phyloP scores from a whole-genome alignment of 768 basidiomycete species.

The Termitomyces sp. region DNA sequence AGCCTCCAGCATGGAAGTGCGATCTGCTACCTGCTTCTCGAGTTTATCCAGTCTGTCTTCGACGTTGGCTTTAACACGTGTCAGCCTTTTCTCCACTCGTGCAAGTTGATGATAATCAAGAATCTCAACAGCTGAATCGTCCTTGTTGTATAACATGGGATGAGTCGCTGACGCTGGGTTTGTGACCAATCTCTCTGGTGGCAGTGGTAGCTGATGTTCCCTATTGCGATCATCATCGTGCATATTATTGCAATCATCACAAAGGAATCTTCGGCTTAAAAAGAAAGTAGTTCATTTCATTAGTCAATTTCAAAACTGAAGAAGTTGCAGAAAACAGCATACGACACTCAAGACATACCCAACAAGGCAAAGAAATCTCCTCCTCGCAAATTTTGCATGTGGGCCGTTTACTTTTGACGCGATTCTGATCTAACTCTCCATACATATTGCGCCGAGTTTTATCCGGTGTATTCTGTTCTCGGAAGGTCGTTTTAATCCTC shows the following conservation, averaged over 20 bases:
- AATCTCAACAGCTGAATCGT: background rate
- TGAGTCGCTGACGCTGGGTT: background rate
- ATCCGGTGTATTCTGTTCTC: background rate
- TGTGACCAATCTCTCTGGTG: background rate
- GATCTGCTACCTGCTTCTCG: background rate
- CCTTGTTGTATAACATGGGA: background rate
- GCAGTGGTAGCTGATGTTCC: too few relatives aligned
- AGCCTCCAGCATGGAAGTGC: too few relatives aligned
- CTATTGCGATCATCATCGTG: background rate
- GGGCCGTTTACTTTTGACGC: too few relatives aligned
- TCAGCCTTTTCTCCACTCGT: background rate
- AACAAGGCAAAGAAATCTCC: too few relatives aligned
- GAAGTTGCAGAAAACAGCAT: background rate
- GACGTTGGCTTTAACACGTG: background rate
- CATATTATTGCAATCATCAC: background rate
- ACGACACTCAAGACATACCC: background rate
- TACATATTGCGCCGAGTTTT: too few relatives aligned
- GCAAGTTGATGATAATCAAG: background rate
- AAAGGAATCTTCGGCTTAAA: background rate
- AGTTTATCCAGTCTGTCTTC: too few relatives aligned
- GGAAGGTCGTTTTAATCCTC: slow-evolving; percentile 1
- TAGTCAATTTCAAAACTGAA: background rate
- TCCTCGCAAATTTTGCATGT: too few relatives aligned
- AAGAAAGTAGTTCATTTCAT: background rate
- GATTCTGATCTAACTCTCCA: too few relatives aligned